Base-by-base conservation (phyloP, 495 filamentous ascomycete species). In the Sordaria brevicollis region DNA sequence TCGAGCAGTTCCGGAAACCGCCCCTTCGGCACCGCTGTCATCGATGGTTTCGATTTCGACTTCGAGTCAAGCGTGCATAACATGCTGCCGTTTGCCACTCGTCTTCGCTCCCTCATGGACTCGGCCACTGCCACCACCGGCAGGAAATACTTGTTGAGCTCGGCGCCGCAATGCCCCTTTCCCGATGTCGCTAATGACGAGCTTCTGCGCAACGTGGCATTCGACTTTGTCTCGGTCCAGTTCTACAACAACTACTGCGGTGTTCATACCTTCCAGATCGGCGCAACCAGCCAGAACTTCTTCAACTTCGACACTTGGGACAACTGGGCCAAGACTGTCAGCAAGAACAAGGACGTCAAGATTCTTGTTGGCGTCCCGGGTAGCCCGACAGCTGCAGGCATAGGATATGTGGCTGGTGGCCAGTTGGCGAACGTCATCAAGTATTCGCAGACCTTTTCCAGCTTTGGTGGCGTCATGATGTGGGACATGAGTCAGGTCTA, bases 1-100 rank as follows among this genome's bases (percentile, higher is more conserved):
- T 68, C 72, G 36, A 71, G 76, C 67, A 76, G 71, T 19, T 70
- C 77, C 35, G 77, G 72, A 5, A 81, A 83, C 65, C 86, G 89
- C 38, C 91, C 91, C 5, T 91, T 93, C 71, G 89, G 88, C 21
- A 74, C 84, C 17, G 85, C 87, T 31, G 80, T 84, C 35, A 75
- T 93, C 49, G 90, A 93, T 73, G 91, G 91, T 4, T 92, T 92
- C 74, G 91, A 93, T 73, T 85, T 91, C 69, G 89, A 91, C 76
- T 85, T 90, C 41, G 89, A 91, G 76, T 71, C 71, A 69, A 70
- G 72, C n/a, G n/a, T n/a, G n/a, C n/a, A n/a, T n/a, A 81, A 87
- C 79, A 87, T 86, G 80, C 84, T 78, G 2, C 79, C 82, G 2
- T 89, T 91, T 72, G 86, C 86, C 19, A 75, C 82, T 62, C 79